Conservation (phyloP, 1,284 basidiomycete genomes). For the Papiliotrema flavescens region DNA sequence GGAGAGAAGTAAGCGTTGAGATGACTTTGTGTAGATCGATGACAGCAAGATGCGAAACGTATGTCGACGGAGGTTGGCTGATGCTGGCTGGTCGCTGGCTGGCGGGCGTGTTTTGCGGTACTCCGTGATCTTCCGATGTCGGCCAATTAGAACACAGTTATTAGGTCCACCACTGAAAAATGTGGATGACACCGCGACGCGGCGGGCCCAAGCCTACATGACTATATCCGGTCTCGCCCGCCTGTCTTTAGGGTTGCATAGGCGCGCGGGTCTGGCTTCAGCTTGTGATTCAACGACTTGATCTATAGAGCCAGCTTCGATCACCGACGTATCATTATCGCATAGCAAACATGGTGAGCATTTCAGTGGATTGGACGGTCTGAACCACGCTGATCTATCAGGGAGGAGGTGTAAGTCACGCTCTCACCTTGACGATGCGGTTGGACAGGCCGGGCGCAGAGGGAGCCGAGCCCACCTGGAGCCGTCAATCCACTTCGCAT, state of each 20-base stretch:
- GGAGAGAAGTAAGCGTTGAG: slow-evolving; percentile 1
- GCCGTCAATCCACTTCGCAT: neutral
- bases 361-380: neutral
- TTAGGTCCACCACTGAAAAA: too few relatives aligned
- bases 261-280: neutral
- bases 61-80: neutral
- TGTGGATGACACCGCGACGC: neutral
- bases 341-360: neutral
- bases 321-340: neutral
- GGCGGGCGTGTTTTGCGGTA: too few relatives aligned
- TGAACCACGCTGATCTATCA: neutral
- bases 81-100: too few relatives aligned
- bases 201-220: too few relatives aligned
- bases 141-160: too few relatives aligned
- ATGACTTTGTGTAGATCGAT: neutral
- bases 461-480: neutral
- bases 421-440: too few relatives aligned
- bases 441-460: too few relatives aligned
- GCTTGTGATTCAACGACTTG: neutral
- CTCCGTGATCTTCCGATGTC: too few relatives aligned
- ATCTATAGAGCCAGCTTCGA: neutral
- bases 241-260: neutral
- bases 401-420: slow-evolving; percentile 13
- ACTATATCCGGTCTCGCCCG: too few relatives aligned
- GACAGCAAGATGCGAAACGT: neutral